These are phyloP conservation scores for Penicillium sp. DNA, from an alignment of 2,329 filamentous ascomycete genomes.

Conservation along the genomic window DNA sequence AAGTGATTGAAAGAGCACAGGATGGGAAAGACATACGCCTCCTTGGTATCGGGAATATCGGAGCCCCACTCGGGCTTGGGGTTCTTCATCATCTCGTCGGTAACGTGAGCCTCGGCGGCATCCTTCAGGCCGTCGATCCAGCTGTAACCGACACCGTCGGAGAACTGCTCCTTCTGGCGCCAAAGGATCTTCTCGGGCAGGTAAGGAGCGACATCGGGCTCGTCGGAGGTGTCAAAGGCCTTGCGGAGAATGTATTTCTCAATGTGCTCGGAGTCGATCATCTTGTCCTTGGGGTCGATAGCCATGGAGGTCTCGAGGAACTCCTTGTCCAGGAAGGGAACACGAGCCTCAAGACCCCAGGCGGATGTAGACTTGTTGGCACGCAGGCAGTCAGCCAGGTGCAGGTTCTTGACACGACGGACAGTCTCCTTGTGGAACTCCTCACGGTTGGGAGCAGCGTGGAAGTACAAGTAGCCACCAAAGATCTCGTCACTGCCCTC, in stretches of 20 bases:
- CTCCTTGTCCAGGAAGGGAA: constrained; percentile 96
- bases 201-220: constrained; percentile 77
- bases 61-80: constrained; percentile 93
- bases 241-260: constrained; percentile 99
- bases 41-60: constrained; percentile 94
- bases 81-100: constrained; percentile 98
- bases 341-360: constrained; percentile 96
- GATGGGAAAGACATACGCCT: constrained; percentile 65
- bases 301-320: constrained; percentile 93
- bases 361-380: constrained; percentile 99
- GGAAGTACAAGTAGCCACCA: constrained; percentile 98
- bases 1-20: not conserved
- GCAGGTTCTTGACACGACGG: constrained; percentile 91
- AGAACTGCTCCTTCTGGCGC: constrained; percentile 99
- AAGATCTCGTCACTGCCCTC: constrained; percentile 99
- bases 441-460: constrained; percentile 83
- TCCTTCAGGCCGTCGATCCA: constrained; percentile 99
- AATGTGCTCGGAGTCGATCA: constrained; percentile 84
- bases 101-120: constrained; percentile 82
- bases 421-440: constrained; percentile 97
- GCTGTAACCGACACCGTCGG: constrained; percentile 95
- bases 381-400: constrained; percentile 91
- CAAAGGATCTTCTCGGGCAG: constrained; percentile 95
- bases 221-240: constrained; percentile 89
- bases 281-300: constrained; percentile 91